Evolutionary conservation across 1,284 basidiomycete species (phyloP).

Genomic region (Agroathelia rolfsii): DNA sequence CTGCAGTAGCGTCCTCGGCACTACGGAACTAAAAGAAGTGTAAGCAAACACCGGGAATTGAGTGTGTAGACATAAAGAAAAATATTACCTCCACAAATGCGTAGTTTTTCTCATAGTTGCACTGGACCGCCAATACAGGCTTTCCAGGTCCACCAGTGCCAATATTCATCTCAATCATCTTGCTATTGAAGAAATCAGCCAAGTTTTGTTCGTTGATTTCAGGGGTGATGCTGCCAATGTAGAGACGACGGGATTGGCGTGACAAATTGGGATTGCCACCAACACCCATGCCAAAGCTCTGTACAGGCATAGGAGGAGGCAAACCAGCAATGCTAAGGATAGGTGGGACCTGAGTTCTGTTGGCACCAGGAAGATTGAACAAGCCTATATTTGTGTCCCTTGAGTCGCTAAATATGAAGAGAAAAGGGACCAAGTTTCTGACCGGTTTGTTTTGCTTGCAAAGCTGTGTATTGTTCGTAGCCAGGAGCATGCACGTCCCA

Average conservation of each 20-base stretch:
- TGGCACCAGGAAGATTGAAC: constrained; percentile 88
- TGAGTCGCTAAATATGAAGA: constrained; percentile 8
- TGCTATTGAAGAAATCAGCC: constrained; percentile 87
- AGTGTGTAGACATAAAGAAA: too few relatives aligned
- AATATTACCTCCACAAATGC: constrained; percentile 93
- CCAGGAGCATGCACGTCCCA: constrained; percentile 96
- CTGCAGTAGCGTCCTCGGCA: constrained; percentile 91
- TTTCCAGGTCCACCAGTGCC: constrained; percentile 79
- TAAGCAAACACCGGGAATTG: too few relatives aligned
- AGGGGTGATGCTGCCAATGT: constrained; percentile 91
- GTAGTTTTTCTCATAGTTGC: constrained; percentile 97
- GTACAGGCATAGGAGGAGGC: constrained; percentile 74
- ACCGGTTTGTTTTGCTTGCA: constrained; percentile 97
- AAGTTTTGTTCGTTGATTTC: constrained; percentile 88
- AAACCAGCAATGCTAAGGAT: constrained; percentile 71
- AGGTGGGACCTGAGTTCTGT: constrained; percentile 77
- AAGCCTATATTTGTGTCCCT: constrained; percentile 42
- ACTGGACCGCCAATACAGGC: constrained; percentile 85
- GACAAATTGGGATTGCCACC: constrained; percentile 78
- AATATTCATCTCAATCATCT: constrained; percentile 89
- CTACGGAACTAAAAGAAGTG: constrained; percentile 86
- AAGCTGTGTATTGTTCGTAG: constrained; percentile 88
- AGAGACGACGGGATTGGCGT: constrained; percentile 88
- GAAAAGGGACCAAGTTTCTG: constrained; percentile 14
- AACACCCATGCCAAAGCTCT: constrained; percentile 75